Percentiles rank a stretch among this genome's conserved stretches.
Evolutionary conservation across 768 basidiomycete species (phyloP).

Genomic region (Filobasidium floriforme): DNA sequence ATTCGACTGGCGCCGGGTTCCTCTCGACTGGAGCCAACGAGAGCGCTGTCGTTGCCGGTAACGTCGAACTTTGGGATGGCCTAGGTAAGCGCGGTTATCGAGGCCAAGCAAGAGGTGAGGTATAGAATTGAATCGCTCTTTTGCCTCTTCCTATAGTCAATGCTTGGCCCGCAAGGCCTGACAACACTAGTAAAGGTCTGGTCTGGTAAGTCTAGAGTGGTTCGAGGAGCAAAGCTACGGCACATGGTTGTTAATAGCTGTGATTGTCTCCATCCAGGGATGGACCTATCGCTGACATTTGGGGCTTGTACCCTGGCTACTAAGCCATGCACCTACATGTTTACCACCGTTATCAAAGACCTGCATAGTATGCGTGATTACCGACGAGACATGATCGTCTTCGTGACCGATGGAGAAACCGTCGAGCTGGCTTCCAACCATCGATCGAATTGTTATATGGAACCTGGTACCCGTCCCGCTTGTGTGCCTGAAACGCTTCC

Average conservation of each 20-base stretch:
- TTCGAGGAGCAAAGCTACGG: neutral
- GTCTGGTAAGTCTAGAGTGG: constrained; percentile 19
- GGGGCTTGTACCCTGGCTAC: constrained; percentile 1
- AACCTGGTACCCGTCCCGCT: neutral
- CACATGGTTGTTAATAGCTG: neutral
- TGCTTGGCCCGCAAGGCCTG: constrained; percentile 27
- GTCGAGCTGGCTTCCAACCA: no score
- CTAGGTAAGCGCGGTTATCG: constrained; percentile 4
- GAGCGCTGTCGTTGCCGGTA: constrained; percentile 12
- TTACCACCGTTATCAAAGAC: no score
- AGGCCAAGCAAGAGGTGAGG: neutral
- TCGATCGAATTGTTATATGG: neutral
- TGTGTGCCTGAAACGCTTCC: neutral
- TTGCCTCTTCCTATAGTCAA: constrained; percentile 20
- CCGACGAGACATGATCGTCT: no score
- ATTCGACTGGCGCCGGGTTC: constrained; percentile 29
- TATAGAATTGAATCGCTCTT: neutral
- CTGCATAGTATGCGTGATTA: no score
- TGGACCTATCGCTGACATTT: neutral
- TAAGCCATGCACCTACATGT: neutral
- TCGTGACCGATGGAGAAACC: no score
- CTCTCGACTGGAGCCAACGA: constrained; percentile 10
- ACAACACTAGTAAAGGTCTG: constrained; percentile 23
- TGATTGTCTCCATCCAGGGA: neutral
- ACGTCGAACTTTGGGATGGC: constrained; percentile 30